Base-by-base conservation (phyloP, 352 stramenopile genomes). In the Pythium sp. region DNA sequence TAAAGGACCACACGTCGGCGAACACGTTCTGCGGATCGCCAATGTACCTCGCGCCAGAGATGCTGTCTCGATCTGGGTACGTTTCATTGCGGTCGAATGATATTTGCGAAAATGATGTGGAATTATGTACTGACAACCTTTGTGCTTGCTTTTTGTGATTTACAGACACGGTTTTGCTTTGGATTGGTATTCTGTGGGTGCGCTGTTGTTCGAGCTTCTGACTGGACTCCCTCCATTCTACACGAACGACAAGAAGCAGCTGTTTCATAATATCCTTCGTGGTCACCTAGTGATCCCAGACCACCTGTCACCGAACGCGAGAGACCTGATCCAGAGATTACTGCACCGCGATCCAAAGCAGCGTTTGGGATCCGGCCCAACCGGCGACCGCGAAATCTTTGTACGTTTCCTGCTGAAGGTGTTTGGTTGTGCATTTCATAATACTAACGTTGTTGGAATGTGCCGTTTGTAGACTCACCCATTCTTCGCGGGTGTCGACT, bases 191-290 rank as follows among this genome's bases (percentile, higher is more conserved):
- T 92, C 82, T 18, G 84, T 95, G 5, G 87, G 87, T 56, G 86
- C 86, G 1, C 69, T 95, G 51, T 69, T 92, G 20, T 93, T 93
- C 68, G 87, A 95, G 73, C 56, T 95, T 51, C 74, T 95, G 14
- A 95, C 87, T n/a, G 85, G 87, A 30, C 75, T 93, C 6, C 85
- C 87, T n/a, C 87, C 87, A 43, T 95, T 93, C 69, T 95, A 93
- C 77, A 93, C 84, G 65, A 94, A 94, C 71, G 86, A 94, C 72
- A 93, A 94, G 78, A 94, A 95, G 67, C 86, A 94, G 66, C 70
- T 95, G n/a, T 95, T 95, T 73, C 87, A 95, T 80, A 95, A 95
- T 74, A 95, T 95, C 69, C 70, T 95, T 2, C 87, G 85, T 61
- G 86, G 87, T 9, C 83, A 95, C 67, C 51, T 95, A 34, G 84